Conservation (phyloP, 768 basidiomycete species). For the Lyophyllum decastes region DNA sequence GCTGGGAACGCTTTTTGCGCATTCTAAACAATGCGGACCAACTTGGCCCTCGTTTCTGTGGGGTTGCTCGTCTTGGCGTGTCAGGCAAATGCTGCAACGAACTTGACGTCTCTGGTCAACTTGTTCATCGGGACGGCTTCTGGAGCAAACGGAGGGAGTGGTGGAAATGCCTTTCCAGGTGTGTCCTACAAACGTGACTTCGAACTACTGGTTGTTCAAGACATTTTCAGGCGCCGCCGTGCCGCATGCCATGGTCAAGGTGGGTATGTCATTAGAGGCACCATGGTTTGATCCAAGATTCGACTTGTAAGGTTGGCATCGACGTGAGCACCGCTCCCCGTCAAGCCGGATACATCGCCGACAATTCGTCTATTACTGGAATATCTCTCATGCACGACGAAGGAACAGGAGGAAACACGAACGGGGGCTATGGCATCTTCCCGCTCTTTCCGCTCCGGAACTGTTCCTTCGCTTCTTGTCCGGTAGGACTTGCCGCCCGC, state of each 20-base stretch:
- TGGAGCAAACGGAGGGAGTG: slow-evolving; percentile 44
- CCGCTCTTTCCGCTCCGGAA: slow-evolving; percentile 47
- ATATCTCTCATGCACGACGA: slow-evolving; percentile 57
- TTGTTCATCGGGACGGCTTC: slow-evolving; percentile 53
- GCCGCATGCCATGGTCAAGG: slow-evolving; percentile 57
- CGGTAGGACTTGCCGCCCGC: slow-evolving; percentile 41
- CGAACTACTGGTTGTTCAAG: neutral
- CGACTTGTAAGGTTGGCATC: slow-evolving; percentile 43
- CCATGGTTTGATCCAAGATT: neutral
- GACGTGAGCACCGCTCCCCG: slow-evolving; percentile 50
- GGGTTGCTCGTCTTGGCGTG: neutral
- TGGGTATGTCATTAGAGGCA: slow-evolving; percentile 8
- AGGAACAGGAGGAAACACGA: slow-evolving; percentile 52
- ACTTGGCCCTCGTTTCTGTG: neutral
- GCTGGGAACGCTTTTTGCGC: too few species aligned
- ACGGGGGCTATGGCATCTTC: slow-evolving; percentile 53
- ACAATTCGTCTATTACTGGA: slow-evolving; percentile 43
- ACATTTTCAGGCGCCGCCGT: slow-evolving; percentile 38
- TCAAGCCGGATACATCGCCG: slow-evolving; percentile 51
- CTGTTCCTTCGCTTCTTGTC: slow-evolving; percentile 43
- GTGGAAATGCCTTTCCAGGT: slow-evolving; percentile 54
- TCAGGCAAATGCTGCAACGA: slow-evolving; percentile 16
- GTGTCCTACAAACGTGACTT: neutral
- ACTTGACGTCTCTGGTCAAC: slow-evolving; percentile 48
- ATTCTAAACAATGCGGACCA: neutral